phyloP scores from a whole-genome alignment of 208 protist genomes.

The Crithidia mellificae region DNA sequence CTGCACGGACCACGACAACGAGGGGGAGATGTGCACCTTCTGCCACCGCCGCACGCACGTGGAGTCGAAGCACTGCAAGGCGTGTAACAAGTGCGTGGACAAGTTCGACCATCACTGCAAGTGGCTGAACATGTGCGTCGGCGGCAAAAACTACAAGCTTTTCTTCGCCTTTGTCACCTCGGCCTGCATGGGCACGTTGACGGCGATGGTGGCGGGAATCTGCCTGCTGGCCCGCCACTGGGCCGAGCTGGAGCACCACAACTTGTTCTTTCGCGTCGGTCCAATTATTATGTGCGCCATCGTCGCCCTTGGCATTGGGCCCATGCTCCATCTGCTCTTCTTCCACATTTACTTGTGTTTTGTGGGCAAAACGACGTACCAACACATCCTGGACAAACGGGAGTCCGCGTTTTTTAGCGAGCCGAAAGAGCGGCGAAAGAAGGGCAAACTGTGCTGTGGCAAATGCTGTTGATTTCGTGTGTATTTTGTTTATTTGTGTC shows the following conservation, averaged over 20 bases:
- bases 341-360: constrained; percentile 75
- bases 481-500: too few species aligned
- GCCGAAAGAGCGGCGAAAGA: background rate
- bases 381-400: constrained; percentile 65
- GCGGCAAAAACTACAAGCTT: constrained; percentile 72
- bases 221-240: constrained; percentile 66
- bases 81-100: constrained; percentile 88
- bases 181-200: constrained; percentile 30
- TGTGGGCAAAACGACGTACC: constrained; percentile 63
- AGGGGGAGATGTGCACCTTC: constrained; percentile 67
- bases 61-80: constrained; percentile 86
- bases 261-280: constrained; percentile 64
- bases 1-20: constrained; percentile 52
- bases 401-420: constrained; percentile 10
- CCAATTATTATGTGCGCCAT: constrained; percentile 55
- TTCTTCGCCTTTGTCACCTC: constrained; percentile 70
- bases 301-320: constrained; percentile 38
- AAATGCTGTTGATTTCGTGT: constrained; percentile 5
- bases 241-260: constrained; percentile 43
- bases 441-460: background rate
- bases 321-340: constrained; percentile 62
- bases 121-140: constrained; percentile 93
- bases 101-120: constrained; percentile 93
- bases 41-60: constrained; percentile 56
- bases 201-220: constrained; percentile 39